Percentiles rank a stretch among this genome's conserved stretches.
Conservation (phyloP, 2,329 filamentous ascomycete species). For the Aspergillus phoenicis region DNA sequence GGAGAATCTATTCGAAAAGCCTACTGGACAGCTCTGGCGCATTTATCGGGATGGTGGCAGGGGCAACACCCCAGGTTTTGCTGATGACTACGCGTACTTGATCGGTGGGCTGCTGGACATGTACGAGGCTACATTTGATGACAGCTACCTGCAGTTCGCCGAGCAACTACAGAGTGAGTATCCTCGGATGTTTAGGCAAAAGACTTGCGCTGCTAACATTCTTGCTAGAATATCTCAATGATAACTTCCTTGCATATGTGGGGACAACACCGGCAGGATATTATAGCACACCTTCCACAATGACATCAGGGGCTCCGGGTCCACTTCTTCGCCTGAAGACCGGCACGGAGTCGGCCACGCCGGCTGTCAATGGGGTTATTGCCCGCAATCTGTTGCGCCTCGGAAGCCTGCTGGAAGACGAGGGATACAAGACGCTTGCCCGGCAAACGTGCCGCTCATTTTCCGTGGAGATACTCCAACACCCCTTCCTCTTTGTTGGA, state of each 20-base stretch:
- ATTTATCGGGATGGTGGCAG: slow-evolving; percentile 69
- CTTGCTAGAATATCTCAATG: slow-evolving; percentile 66
- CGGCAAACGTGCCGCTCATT: slow-evolving; percentile 80
- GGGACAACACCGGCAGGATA: slow-evolving; percentile 43
- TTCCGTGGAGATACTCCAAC: slow-evolving; percentile 86
- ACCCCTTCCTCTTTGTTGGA: slow-evolving; percentile 87
- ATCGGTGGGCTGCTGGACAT: slow-evolving; percentile 80
- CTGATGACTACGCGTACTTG: slow-evolving; percentile 92
- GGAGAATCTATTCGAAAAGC: slow-evolving; percentile 69
- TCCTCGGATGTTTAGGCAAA: neutral
- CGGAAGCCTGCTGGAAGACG: slow-evolving; percentile 67
- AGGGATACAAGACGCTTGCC: slow-evolving; percentile 65
- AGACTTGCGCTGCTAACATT: slow-evolving; percentile 13
- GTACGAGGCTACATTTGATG: slow-evolving; percentile 79
- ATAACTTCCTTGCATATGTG: slow-evolving; percentile 72
- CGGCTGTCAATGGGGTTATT: slow-evolving; percentile 86
- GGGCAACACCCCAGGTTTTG: slow-evolving; percentile 72
- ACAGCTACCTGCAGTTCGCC: slow-evolving; percentile 75
- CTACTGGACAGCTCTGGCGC: slow-evolving; percentile 67
- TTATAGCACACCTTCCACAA: slow-evolving; percentile 45
- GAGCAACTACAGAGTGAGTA: slow-evolving; percentile 72
- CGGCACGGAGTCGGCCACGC: slow-evolving; percentile 89
- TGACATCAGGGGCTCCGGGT: slow-evolving; percentile 62
- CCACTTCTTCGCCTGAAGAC: slow-evolving; percentile 84
- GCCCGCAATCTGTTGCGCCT: slow-evolving; percentile 85